Base-by-base conservation (phyloP, 1,139 yeast species). In the Taphrina communis region DNA sequence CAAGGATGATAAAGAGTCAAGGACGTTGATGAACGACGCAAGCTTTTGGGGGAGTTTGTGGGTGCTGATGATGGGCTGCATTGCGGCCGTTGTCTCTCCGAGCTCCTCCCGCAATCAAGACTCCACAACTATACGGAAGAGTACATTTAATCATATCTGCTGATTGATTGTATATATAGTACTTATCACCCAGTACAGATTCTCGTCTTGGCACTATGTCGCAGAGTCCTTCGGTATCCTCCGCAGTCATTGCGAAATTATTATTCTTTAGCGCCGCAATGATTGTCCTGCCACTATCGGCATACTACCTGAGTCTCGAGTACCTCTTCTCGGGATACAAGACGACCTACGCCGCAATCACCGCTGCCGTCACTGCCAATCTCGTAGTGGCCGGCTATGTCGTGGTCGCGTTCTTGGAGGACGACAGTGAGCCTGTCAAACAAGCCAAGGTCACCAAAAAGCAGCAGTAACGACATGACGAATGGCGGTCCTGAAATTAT, bases 281-380 rank as follows among this genome's bases (percentile, higher is more conserved):
- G 97, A 86, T 94, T 70, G 78, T 87, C 41, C 83, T 88, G 65
- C 99, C 99, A 8, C 76, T 94, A 73, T 72, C 84, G 61, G 81
- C 91, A 1, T 94, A 94, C 79, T 94, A 94, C 78, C 72, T 82
- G 6, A 79, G 71, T 17, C 55, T 85, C 50, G 91, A 88, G 14
- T 63, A 53, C 25, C 39, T 63, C 36, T 63, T 63, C n/a, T 44
- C 55, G 19, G 67, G 67, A n/a, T 63, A 63, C 67, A 63, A 63
- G 48, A 63, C 67, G 11, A 63, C 55, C 35, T 63, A 63, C 36
- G 67, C 67, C 69, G 99, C 98, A 50, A 97, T 97, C 6, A 77
- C 88, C 17, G 97, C 97, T 41, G 98, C 98, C 0, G 81, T 87
- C 25, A 86, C 87, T 63, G 98, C 98, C 59, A 94, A 94, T 77